These are phyloP conservation scores for Paecilomyces niveus DNA, from an alignment of 2,329 filamentous ascomycete species.

Conservation along the genomic window DNA sequence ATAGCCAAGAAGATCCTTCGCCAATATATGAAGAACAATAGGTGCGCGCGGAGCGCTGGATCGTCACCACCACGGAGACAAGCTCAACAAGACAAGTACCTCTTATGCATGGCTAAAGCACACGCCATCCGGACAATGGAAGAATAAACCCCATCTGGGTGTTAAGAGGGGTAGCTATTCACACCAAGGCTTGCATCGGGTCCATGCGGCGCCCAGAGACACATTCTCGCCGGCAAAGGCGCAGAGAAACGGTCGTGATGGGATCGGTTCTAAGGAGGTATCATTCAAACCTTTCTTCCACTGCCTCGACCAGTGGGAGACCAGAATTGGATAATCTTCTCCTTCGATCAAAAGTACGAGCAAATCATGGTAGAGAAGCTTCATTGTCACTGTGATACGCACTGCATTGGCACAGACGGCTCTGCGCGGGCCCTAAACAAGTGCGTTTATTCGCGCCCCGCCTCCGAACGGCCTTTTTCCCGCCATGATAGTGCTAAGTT, in stretches of 20 bases:
- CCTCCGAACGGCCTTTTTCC: neutral
- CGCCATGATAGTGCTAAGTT: neutral
- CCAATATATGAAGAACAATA: neutral
- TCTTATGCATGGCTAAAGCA: neutral
- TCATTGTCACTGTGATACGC: conserved; percentile 25
- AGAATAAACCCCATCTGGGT: neutral
- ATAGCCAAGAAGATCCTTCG: neutral
- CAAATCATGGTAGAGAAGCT: conserved; percentile 11
- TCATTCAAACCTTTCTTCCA: neutral
- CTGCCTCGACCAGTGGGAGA: neutral
- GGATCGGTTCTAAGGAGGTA: neutral
- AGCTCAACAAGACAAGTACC: neutral
- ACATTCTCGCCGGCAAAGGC: neutral
- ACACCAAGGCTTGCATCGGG: neutral
- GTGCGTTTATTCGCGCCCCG: neutral
- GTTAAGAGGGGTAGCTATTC: neutral
- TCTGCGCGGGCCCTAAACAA: conserved; percentile 10
- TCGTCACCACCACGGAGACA: neutral
- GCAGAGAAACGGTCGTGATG: neutral
- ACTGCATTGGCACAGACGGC: conserved; percentile 14
- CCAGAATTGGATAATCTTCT: neutral
- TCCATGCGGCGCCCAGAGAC: neutral
- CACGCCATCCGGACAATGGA: neutral
- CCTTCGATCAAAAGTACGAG: neutral
- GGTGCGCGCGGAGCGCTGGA: neutral